Conservation (phyloP, 2,329 filamentous ascomycete species). For the Stachybotrys chartarum region DNA sequence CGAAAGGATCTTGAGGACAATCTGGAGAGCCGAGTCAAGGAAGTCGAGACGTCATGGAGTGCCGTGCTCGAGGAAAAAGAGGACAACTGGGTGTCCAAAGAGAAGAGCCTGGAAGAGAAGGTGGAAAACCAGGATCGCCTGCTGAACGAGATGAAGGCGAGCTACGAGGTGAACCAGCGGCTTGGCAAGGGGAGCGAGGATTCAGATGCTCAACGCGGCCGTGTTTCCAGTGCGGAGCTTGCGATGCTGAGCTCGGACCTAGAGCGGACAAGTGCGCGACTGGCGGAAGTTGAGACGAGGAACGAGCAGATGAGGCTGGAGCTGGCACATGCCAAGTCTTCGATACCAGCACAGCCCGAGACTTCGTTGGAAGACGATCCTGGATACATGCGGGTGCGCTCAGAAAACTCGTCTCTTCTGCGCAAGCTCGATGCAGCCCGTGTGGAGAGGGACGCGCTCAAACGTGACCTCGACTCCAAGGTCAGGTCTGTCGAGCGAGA, state of each 20-base stretch:
- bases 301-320: constrained; percentile 92
- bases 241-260: constrained; percentile 90
- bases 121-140: constrained; percentile 88
- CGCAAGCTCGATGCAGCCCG: constrained; percentile 79
- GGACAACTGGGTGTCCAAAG: constrained; percentile 93
- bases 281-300: constrained; percentile 86
- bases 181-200: constrained; percentile 66
- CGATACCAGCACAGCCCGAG: constrained; percentile 50
- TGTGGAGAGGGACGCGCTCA: constrained; percentile 76
- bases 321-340: constrained; percentile 78
- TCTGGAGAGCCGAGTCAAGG: constrained; percentile 74
- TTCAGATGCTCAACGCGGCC: constrained; percentile 48
- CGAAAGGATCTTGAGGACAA: constrained; percentile 70
- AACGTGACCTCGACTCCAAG: constrained; percentile 67
- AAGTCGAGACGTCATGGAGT: constrained; percentile 83
- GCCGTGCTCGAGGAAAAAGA: constrained; percentile 89
- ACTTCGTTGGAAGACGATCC: constrained; percentile 80
- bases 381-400: constrained; percentile 76
- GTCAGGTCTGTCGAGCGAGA: constrained; percentile 76
- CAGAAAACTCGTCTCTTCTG: constrained; percentile 87
- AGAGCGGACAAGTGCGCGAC: constrained; percentile 76
- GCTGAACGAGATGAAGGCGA: constrained; percentile 91
- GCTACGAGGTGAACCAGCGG: constrained; percentile 91
- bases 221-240: constrained; percentile 80
- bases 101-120: constrained; percentile 86